Evolutionary conservation across 345 rosid species (phyloP).

Genomic region (Crucihimalaya himalaica): DNA sequence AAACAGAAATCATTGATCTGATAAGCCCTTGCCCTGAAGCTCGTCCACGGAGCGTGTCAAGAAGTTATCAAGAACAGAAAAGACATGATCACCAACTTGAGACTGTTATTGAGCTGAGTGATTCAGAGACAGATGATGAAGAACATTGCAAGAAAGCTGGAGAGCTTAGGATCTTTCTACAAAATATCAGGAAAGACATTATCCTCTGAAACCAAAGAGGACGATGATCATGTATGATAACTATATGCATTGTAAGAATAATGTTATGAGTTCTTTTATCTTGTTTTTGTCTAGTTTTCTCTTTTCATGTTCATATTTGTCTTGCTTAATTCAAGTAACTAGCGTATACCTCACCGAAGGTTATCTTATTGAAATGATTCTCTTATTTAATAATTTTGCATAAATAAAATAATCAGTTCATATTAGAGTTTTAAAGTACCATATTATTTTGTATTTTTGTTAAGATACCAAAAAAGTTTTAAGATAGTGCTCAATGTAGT

Average conservation of each 20-base stretch:
- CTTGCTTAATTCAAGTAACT: background rate
- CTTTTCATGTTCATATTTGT: background rate
- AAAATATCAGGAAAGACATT: constrained; percentile 52
- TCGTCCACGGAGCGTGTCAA: constrained; percentile 26
- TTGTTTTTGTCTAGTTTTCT: background rate
- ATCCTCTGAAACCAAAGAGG: constrained; percentile 34
- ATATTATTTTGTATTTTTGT: background rate
- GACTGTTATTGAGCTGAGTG: constrained; percentile 64
- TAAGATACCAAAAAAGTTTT: background rate
- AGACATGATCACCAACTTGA: constrained; percentile 31
- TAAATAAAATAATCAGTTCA: background rate
- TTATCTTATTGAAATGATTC: background rate
- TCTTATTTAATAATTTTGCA: background rate
- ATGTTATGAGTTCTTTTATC: background rate
- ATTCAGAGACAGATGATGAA: constrained; percentile 61
- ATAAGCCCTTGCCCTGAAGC: constrained; percentile 64
- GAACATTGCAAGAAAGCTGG: constrained; percentile 64
- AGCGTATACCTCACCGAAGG: background rate
- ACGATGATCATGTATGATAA: constrained; percentile 12
- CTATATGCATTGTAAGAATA: background rate
- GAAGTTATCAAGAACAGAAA: constrained; percentile 36
- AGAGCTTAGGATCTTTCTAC: constrained; percentile 64
- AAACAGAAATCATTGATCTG: constrained; percentile 67
- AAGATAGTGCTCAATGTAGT: too few relatives aligned
- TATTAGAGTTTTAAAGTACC: background rate